These are phyloP conservation scores for Dictyostelium firmibasis DNA, from an alignment of 78 protist genomes.

Conservation along the genomic window DNA sequence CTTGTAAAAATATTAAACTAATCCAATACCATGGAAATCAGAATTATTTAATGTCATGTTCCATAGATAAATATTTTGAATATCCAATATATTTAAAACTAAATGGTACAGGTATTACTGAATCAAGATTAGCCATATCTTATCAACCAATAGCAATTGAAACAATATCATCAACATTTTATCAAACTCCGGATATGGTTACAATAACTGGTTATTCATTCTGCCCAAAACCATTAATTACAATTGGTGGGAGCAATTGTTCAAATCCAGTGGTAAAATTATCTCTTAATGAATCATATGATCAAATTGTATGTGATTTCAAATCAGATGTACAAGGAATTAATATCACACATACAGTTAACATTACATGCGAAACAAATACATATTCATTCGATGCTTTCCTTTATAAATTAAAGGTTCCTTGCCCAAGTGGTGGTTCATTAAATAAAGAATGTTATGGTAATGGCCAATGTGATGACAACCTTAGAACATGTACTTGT, in stretches of 20 bases:
- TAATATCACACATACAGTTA: not conserved
- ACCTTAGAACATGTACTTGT: not conserved
- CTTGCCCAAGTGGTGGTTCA: not conserved
- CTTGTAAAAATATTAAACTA: not conserved
- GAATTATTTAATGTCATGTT: not conserved
- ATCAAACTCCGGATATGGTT: not conserved
- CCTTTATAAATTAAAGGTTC: not conserved
- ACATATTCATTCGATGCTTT: not conserved
- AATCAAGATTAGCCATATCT: not conserved
- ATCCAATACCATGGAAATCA: not conserved
- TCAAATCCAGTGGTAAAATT: not conserved
- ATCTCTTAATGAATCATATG: not conserved
- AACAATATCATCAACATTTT: conserved; percentile 15
- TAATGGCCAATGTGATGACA: not conserved
- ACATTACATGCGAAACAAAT: not conserved
- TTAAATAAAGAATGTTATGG: not conserved
- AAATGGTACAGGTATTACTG: not conserved
- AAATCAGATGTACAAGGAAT: not conserved
- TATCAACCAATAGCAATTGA: not conserved
- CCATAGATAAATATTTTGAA: not conserved
- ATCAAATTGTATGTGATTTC: not conserved
- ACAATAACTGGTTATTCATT: conserved; percentile 2
- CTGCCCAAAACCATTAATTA: not conserved
- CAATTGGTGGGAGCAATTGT: not conserved
- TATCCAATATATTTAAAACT: not conserved